phyloP scores from a whole-genome alignment of 257 asterid genomes.

The Coffea canephora region DNA sequence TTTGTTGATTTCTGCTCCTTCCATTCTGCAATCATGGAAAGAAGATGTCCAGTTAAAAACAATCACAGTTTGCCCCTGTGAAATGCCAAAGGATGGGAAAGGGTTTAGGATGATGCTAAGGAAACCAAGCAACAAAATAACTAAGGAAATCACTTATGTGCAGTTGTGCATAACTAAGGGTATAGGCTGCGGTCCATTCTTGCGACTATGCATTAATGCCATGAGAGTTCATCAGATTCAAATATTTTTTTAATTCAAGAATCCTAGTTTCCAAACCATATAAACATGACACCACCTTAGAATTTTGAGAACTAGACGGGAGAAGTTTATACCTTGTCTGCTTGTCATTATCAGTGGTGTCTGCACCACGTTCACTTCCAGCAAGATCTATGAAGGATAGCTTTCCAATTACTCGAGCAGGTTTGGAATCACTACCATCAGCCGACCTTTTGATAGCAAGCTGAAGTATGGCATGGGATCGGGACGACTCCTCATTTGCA shows the following conservation, averaged over 20 bases:
- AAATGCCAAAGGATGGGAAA: neutral
- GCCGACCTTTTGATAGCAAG: slow-evolving; percentile 79
- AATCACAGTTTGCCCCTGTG: neutral
- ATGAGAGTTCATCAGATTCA: neutral
- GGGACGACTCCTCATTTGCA: slow-evolving; percentile 98
- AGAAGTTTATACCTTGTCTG: slow-evolving; percentile 70
- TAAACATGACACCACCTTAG: neutral
- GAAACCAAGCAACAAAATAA: slow-evolving; percentile 1
- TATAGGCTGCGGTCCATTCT: neutral
- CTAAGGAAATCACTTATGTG: neutral
- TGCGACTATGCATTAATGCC: neutral
- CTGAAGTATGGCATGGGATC: slow-evolving; percentile 99
- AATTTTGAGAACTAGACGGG: neutral
- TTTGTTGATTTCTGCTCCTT: slow-evolving; percentile 99
- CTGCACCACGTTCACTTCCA: slow-evolving; percentile 99
- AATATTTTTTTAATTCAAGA: neutral
- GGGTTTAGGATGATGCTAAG: neutral
- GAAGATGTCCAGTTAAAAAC: slow-evolving; percentile 1
- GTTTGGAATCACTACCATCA: slow-evolving; percentile 88
- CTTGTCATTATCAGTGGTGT: slow-evolving; percentile 98
- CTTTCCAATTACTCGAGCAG: slow-evolving; percentile 85
- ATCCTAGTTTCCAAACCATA: neutral
- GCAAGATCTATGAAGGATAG: slow-evolving; percentile 99
- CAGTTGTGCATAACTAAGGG: neutral
- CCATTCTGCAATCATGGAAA: slow-evolving; percentile 64